Evolutionary conservation across 2,329 filamentous ascomycete genomes (phyloP).

Genomic region (Cryphonectria carpinicola): DNA sequence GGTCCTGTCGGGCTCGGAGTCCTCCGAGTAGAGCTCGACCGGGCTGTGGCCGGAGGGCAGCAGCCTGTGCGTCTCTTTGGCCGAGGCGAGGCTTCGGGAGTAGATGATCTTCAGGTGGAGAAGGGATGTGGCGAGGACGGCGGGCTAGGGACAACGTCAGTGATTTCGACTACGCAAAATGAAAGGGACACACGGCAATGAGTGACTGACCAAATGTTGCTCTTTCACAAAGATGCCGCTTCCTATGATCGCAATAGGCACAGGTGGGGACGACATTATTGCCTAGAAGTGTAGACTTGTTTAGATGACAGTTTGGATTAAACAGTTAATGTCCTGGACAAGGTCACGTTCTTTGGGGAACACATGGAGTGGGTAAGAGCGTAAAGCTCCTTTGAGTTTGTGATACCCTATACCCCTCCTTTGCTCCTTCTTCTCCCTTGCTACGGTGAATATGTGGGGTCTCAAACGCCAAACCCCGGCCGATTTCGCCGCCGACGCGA

Average conservation of each 20-base stretch:
- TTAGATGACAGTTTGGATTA: not conserved
- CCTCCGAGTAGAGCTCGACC: conserved; percentile 59
- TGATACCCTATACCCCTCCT: not conserved
- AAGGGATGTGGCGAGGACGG: conserved; percentile 29
- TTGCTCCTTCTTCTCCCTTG: not conserved
- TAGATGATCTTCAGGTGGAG: conserved; percentile 64
- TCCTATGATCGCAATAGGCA: conserved; percentile 59
- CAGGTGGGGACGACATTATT: conserved; percentile 13
- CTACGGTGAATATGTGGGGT: conserved; percentile 6
- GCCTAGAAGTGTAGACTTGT: not conserved
- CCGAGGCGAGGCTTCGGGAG: conserved; percentile 61
- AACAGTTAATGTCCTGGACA: not conserved
- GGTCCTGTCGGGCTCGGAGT: conserved; percentile 48
- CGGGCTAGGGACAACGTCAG: conserved; percentile 23
- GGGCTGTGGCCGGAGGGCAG: conserved; percentile 36
- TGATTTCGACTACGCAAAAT: not conserved
- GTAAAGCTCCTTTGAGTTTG: not conserved
- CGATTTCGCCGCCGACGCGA: conserved; percentile 1
- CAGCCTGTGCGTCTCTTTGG: conserved; percentile 41
- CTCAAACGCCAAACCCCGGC: not conserved
- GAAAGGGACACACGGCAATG: not conserved
- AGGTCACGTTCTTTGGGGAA: not conserved
- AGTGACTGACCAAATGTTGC: conserved; percentile 55
- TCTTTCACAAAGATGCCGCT: conserved; percentile 65
- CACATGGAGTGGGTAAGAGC: not conserved